Evolutionary conservation across 2,329 filamentous ascomycete genomes (phyloP).

Genomic region (Penicillium glabrum): DNA sequence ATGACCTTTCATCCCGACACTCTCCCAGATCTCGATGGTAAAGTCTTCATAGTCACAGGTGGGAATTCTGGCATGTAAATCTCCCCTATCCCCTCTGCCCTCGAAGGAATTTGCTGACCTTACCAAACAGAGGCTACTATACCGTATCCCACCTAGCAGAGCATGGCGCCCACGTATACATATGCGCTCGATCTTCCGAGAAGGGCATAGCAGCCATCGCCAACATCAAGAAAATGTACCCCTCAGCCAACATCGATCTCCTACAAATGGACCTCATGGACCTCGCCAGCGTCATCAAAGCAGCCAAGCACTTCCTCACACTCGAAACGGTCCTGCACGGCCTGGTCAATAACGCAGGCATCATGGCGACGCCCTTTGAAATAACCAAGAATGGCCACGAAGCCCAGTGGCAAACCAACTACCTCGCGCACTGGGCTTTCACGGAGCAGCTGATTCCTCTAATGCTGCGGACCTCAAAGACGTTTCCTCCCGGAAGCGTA

Average conservation of each 20-base stretch:
- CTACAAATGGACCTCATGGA: slow-evolving; percentile 14
- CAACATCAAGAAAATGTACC: slow-evolving; percentile 24
- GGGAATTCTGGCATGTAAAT: slow-evolving; percentile 49
- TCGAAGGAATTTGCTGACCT: background rate
- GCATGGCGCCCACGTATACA: slow-evolving; percentile 44
- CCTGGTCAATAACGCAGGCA: slow-evolving; percentile 25
- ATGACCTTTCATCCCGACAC: slow-evolving; percentile 44
- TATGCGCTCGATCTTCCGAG: slow-evolving; percentile 30
- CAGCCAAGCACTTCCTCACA: slow-evolving; percentile 31
- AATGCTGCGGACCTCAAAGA: slow-evolving; percentile 32
- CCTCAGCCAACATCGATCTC: slow-evolving; percentile 25
- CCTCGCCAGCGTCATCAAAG: slow-evolving; percentile 27
- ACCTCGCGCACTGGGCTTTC: slow-evolving; percentile 46
- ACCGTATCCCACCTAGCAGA: slow-evolving; percentile 39
- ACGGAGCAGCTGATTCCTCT: slow-evolving; percentile 42
- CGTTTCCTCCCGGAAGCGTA: slow-evolving; percentile 6
- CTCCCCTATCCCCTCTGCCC: background rate
- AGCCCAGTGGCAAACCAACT: slow-evolving; percentile 46
- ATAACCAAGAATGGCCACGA: slow-evolving; percentile 39
- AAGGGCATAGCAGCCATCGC: slow-evolving; percentile 31
- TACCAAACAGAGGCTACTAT: slow-evolving; percentile 27
- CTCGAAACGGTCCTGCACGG: slow-evolving; percentile 34
- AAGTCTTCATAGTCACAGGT: slow-evolving; percentile 48
- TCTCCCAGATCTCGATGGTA: slow-evolving; percentile 46
- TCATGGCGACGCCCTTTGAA: slow-evolving; percentile 29